phyloP scores from a whole-genome alignment of 2,329 filamentous ascomycete species.

The Fusarium sp. region DNA sequence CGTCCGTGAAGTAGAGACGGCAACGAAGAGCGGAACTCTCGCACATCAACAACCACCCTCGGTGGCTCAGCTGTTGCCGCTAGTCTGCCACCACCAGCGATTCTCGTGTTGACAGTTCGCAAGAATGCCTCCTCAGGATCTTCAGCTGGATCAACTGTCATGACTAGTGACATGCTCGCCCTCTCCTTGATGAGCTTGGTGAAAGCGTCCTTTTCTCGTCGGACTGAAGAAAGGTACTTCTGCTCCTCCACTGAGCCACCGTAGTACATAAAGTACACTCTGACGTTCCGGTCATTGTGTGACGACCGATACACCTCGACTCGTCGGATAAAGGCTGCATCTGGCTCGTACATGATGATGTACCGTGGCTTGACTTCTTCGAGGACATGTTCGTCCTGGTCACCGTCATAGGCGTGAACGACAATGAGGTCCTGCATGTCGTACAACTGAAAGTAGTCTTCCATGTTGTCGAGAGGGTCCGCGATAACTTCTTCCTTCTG shows the following conservation, averaged over 20 bases:
- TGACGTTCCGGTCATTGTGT: conserved; percentile 87
- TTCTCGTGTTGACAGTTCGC: conserved; percentile 94
- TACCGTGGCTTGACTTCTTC: conserved; percentile 94
- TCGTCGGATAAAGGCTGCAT: conserved; percentile 90
- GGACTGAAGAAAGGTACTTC: conserved; percentile 86
- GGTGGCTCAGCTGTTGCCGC: conserved; percentile 87
- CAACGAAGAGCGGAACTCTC: conserved; percentile 93
- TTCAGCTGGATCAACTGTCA: conserved; percentile 77
- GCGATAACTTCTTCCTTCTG: conserved; percentile 79
- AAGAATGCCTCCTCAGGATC: conserved; percentile 93
- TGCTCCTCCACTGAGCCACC: conserved; percentile 95
- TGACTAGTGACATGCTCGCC: conserved; percentile 88
- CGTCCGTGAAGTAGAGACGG: conserved; percentile 92
- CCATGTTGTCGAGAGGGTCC: conserved; percentile 90
- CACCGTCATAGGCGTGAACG: conserved; percentile 92
- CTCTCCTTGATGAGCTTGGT: conserved; percentile 95
- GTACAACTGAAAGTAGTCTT: conserved; percentile 90
- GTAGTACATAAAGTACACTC: conserved; percentile 98
- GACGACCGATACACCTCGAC: conserved; percentile 97
- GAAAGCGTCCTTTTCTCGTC: conserved; percentile 97
- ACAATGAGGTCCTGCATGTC: conserved; percentile 91
- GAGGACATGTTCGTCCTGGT: conserved; percentile 95
- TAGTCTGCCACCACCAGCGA: conserved; percentile 90
- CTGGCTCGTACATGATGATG: conserved; percentile 98
- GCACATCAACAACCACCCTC: conserved; percentile 92